Percentiles rank a stretch among this genome's conserved stretches.
These are phyloP conservation scores for Alternaria incomplexa DNA, from an alignment of 2,329 filamentous ascomycete genomes.

Conservation along the genomic window DNA sequence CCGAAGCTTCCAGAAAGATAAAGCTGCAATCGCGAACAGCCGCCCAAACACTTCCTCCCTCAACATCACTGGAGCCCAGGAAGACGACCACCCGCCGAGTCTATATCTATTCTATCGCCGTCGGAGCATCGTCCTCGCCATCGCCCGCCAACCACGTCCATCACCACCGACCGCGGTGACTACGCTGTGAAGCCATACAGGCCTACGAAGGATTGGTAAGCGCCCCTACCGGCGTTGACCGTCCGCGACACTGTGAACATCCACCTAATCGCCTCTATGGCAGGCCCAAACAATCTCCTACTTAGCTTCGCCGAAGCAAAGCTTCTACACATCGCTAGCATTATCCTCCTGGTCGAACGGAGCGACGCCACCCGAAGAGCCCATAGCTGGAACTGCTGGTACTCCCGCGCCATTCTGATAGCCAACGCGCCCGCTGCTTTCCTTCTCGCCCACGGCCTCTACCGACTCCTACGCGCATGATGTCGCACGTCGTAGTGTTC, in stretches of 20 bases:
- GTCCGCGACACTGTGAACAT: constrained; percentile 11
- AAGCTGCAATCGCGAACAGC: background rate
- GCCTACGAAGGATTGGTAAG: constrained; percentile 17
- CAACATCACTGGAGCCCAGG: background rate
- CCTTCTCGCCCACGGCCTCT: constrained; percentile 34
- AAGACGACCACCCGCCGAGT: background rate
- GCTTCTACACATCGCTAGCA: constrained; percentile 41
- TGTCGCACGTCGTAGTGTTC: constrained; percentile 87
- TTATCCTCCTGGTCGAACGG: constrained; percentile 36
- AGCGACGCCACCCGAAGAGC: constrained; percentile 33
- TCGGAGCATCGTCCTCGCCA: background rate
- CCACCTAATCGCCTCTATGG: constrained; percentile 37
- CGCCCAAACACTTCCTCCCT: background rate
- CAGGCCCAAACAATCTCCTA: constrained; percentile 38
- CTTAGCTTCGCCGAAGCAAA: constrained; percentile 41
- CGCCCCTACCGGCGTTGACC: constrained; percentile 20
- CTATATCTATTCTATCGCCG: background rate
- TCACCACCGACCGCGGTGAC: too few relatives aligned
- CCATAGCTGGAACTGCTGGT: constrained; percentile 35
- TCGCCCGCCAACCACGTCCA: background rate
- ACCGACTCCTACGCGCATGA: constrained; percentile 62
- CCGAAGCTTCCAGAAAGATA: constrained; percentile 37
- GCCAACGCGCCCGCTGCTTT: constrained; percentile 34
- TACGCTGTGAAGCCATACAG: background rate
- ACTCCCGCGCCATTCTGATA: constrained; percentile 32